A percentile compares a stretch with the other conserved stretches of the same genome.
phyloP scores from a whole-genome alignment of 2,329 filamentous ascomycete species.

The Sphaerulina vaccinii region DNA sequence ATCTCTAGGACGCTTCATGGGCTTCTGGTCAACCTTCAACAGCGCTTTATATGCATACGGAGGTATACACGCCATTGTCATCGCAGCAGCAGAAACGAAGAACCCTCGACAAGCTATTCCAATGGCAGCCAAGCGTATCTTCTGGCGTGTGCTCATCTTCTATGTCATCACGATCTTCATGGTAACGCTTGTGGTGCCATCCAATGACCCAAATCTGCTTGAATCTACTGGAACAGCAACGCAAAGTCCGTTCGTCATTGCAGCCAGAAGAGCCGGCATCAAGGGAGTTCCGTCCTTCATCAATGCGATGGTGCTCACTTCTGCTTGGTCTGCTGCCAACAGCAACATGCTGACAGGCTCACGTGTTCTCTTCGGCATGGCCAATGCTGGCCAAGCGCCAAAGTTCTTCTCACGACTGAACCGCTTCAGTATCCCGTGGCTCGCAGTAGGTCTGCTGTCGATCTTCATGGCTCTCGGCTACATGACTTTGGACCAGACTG shows the following conservation, averaged over 20 bases:
- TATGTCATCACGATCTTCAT: slow-evolving; percentile 26
- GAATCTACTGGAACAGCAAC: slow-evolving; percentile 33
- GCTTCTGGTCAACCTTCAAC: slow-evolving; percentile 22
- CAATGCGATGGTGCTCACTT: slow-evolving; percentile 64
- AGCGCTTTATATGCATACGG: slow-evolving; percentile 48
- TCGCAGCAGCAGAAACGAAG: slow-evolving; percentile 53
- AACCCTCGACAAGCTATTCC: slow-evolving; percentile 49
- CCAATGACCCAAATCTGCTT: slow-evolving; percentile 32
- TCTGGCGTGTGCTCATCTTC: slow-evolving; percentile 33
- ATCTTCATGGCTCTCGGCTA: slow-evolving; percentile 25
- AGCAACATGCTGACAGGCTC: slow-evolving; percentile 37
- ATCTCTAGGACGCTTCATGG: slow-evolving; percentile 19
- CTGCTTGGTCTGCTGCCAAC: slow-evolving; percentile 59
- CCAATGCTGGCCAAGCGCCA: slow-evolving; percentile 48
- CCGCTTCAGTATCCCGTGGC: slow-evolving; percentile 22
- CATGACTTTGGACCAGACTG: slow-evolving; percentile 25
- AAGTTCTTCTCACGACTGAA: slow-evolving; percentile 38
- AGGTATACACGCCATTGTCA: slow-evolving; percentile 59
- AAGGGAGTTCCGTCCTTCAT: slow-evolving; percentile 61
- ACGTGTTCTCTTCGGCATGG: slow-evolving; percentile 25
- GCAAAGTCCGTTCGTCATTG: slow-evolving; percentile 63
- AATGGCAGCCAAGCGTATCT: slow-evolving; percentile 34
- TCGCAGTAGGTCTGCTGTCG: slow-evolving; percentile 16
- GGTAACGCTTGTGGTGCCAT: slow-evolving; percentile 34
- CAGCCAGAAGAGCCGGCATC: slow-evolving; percentile 61